These are phyloP conservation scores for Naganishia vaughanmartiniae DNA, from an alignment of 768 basidiomycete genomes.

Conservation along the genomic window DNA sequence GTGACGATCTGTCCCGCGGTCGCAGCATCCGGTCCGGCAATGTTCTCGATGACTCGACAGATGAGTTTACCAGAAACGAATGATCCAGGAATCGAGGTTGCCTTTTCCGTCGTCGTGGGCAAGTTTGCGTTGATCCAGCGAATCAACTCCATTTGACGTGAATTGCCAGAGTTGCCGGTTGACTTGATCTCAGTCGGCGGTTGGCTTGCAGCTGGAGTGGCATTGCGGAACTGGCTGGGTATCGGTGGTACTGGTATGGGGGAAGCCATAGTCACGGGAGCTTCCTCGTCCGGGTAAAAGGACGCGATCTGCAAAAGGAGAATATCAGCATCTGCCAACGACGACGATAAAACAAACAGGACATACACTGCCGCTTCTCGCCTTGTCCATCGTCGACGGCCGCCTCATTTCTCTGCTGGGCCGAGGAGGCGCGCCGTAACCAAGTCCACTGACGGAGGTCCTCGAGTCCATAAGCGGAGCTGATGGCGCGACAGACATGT, in stretches of 20 bases:
- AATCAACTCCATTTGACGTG: conserved; percentile 56
- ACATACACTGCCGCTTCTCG: conserved; percentile 25
- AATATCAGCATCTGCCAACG: background rate
- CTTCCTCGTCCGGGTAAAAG: conserved; percentile 15
- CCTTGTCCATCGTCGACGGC: conserved; percentile 23
- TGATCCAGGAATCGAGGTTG: conserved; percentile 53
- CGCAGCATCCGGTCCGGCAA: conserved; percentile 48
- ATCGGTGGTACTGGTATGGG: conserved; percentile 15
- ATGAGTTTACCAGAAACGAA: conserved; percentile 67
- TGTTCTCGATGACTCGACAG: conserved; percentile 73
- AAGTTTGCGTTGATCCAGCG: conserved; percentile 87
- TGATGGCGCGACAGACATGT: conserved; percentile 48
- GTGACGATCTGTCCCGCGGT: conserved; percentile 54
- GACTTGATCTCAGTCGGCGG: background rate
- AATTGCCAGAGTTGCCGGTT: conserved; percentile 29
- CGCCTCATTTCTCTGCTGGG: conserved; percentile 32
- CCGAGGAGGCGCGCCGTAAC: conserved; percentile 46
- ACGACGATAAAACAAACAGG: background rate
- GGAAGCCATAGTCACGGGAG: conserved; percentile 6
- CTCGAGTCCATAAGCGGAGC: conserved; percentile 48
- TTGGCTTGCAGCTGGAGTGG: conserved; percentile 15
- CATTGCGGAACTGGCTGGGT: conserved; percentile 21
- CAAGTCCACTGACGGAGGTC: conserved; percentile 51
- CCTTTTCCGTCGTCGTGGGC: conserved; percentile 58
- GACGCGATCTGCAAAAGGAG: background rate